Evolutionary conservation across 1,284 basidiomycete species (phyloP), one percentile per base, ranked within the genome.

Genomic region (Tylopilus orsonianus): DNA sequence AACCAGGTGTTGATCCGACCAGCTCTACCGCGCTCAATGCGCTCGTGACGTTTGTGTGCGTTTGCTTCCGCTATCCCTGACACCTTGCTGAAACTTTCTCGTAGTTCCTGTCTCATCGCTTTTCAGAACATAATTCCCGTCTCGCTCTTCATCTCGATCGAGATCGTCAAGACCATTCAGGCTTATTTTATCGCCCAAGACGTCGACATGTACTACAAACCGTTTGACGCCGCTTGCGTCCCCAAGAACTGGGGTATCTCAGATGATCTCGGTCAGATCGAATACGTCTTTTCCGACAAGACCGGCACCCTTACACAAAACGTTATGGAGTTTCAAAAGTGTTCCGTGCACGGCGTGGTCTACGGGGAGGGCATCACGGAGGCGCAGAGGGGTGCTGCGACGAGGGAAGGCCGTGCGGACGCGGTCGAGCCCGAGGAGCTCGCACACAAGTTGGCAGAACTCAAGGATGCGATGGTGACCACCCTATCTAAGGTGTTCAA

Each of bases 201-300:
- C 63, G 66, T 93, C 56, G 95, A 97, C 67, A 96, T 99, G 93
- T 97, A 95, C 74, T 97, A 97, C 70, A 78, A 80, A 48, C 83
- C 87, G 5, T 86, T 87, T 66, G 87, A 97, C 66, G 87, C 91
- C 0, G 76, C 92, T 0, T 97, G 94, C 59, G 84, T 94, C 4
- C 93, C 95, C 35, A 98, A 98, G 72, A 96, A 93, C 12, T 97
- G 95, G 95, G 96, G 95, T 67, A 96, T 98, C 59, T 96, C 93
- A 2, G 95, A 97, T 66, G 95, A 97, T 69, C 82, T 98, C 1
- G 95, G 95, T 22, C 95, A 97, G 71, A 97, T 97, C 69, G 95
- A 97, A 73, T 98, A 97, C 69, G 79, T 97, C 59, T 97, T 98
- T 71, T 94, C 91, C 5, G 95, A 99, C 80, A 99, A 99, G 77